These are phyloP conservation scores for Verticillium longisporum DNA, from an alignment of 2,329 filamentous ascomycete species.

Conservation along the genomic window DNA sequence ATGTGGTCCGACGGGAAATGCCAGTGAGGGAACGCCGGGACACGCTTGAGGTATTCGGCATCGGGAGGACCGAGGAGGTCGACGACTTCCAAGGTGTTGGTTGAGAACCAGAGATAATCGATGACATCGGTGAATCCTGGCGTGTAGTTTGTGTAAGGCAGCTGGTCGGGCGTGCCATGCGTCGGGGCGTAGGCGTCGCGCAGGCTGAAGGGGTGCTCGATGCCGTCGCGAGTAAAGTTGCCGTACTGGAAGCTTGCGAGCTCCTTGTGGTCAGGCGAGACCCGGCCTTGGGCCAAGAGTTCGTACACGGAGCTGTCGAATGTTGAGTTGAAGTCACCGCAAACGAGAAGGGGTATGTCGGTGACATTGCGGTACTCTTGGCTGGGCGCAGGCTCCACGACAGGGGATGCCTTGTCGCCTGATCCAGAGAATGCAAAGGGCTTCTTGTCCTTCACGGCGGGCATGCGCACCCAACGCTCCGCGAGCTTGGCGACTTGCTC, in stretches of 20 bases:
- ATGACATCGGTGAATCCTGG: conserved; percentile 88
- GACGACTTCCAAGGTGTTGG: conserved; percentile 78
- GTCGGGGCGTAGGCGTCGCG: conserved; percentile 84
- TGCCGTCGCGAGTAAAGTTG: conserved; percentile 85
- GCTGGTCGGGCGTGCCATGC: conserved; percentile 72
- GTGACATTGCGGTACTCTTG: conserved; percentile 80
- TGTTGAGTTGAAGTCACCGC: conserved; percentile 93
- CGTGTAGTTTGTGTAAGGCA: conserved; percentile 95
- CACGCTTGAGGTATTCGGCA: conserved; percentile 72
- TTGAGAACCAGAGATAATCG: conserved; percentile 97
- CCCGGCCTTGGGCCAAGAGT: conserved; percentile 71
- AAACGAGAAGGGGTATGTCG: conserved; percentile 85
- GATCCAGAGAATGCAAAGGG: conserved; percentile 33
- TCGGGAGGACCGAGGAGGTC: conserved; percentile 83
- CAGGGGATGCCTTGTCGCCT: conserved; percentile 35
- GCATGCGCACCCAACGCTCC: conserved; percentile 75
- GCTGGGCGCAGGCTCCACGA: conserved; percentile 68
- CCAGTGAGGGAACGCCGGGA: conserved; percentile 88
- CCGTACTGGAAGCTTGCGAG: conserved; percentile 79
- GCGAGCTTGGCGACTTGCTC: conserved; percentile 82
- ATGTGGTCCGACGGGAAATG: conserved; percentile 93
- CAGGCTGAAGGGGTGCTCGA: conserved; percentile 89
- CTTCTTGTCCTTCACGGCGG: conserved; percentile 76
- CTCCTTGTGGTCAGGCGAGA: conserved; percentile 74
- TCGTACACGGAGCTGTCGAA: conserved; percentile 86